Conservation (phyloP, 805 yeast species). For the Vanderwaltozyma tropicalis region DNA sequence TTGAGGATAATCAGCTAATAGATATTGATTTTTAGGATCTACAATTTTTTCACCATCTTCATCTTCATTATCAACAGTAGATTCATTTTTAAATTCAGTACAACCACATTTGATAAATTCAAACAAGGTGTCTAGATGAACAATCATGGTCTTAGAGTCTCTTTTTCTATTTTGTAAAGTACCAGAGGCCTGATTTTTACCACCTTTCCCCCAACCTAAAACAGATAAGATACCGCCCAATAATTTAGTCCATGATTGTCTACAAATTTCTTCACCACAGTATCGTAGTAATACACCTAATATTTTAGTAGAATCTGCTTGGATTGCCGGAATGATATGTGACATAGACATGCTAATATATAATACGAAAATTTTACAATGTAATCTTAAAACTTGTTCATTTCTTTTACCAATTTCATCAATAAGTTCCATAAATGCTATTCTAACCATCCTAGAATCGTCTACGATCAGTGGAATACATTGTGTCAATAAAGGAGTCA, state of each 20-base stretch:
- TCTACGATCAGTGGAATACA: slow-evolving; percentile 37
- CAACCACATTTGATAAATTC: slow-evolving; percentile 38
- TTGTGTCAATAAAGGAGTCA: slow-evolving; percentile 25
- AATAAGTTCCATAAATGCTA: slow-evolving; percentile 40
- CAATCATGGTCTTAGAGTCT: slow-evolving; percentile 17
- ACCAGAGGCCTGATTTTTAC: slow-evolving; percentile 13
- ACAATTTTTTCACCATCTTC: slow-evolving; percentile 1
- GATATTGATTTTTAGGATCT: slow-evolving; percentile 29
- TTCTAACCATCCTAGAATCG: slow-evolving; percentile 53
- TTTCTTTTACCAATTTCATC: slow-evolving; percentile 39
- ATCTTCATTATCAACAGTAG: background rate
- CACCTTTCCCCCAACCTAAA: slow-evolving; percentile 53
- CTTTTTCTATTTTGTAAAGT: slow-evolving; percentile 16
- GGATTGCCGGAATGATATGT: slow-evolving; percentile 67
- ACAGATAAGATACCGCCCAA: slow-evolving; percentile 57
- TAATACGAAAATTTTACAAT: slow-evolving; percentile 50
- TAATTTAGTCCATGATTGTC: slow-evolving; percentile 59
- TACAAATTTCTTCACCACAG: slow-evolving; percentile 45
- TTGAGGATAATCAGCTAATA: slow-evolving; percentile 46
- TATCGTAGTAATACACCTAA: slow-evolving; percentile 47
- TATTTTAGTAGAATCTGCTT: slow-evolving; percentile 65
- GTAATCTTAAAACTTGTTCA: slow-evolving; percentile 48
- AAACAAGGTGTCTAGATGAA: slow-evolving; percentile 31
- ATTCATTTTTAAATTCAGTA: background rate
- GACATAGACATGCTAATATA: slow-evolving; percentile 89